phyloP scores from a whole-genome alignment of 352 stramenopile species.

The Globisporangium yorkense region DNA sequence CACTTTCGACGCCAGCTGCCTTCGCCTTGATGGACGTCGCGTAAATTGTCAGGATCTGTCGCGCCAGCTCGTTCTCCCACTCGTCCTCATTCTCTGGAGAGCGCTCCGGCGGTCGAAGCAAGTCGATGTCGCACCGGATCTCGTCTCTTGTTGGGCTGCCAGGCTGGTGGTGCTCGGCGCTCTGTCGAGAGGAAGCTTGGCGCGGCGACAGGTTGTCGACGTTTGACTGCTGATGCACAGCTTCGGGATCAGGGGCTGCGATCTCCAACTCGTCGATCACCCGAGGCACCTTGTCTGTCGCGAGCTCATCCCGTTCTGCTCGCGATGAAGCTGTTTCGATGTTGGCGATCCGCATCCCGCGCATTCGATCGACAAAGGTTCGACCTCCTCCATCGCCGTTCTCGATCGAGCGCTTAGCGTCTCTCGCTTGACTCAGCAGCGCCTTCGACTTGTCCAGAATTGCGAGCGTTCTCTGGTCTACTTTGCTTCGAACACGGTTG shows the following conservation, averaged over 20 bases:
- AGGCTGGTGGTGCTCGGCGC: background rate
- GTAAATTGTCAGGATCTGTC: slow-evolving; percentile 88
- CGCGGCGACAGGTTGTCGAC: background rate
- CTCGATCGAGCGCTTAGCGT: background rate
- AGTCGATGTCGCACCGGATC: slow-evolving; percentile 39
- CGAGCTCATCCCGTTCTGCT: background rate
- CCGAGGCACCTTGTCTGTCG: background rate
- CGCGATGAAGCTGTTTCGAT: background rate
- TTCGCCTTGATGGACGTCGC: slow-evolving; percentile 67
- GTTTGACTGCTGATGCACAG: background rate
- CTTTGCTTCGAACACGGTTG: slow-evolving; percentile 29
- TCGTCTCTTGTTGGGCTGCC: slow-evolving; percentile 1
- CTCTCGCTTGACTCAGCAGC: slow-evolving; percentile 29
- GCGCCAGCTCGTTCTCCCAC: slow-evolving; percentile 89
- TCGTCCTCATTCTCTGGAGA: slow-evolving; percentile 58
- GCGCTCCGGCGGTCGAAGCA: slow-evolving; percentile 42
- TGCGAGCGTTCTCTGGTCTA: slow-evolving; percentile 42
- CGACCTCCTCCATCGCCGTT: background rate
- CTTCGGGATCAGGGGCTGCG: background rate
- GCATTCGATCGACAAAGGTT: slow-evolving; percentile 28
- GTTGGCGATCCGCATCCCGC: slow-evolving; percentile 9
- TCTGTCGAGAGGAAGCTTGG: slow-evolving; percentile 1
- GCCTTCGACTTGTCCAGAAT: slow-evolving; percentile 46
- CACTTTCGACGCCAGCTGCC: slow-evolving; percentile 12
- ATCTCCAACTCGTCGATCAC: background rate